A percentile compares a stretch with the other conserved stretches of the same genome.
Evolutionary conservation across 2,329 filamentous ascomycete genomes (phyloP).

Genomic region (Penicillium aurantiogriseum): DNA sequence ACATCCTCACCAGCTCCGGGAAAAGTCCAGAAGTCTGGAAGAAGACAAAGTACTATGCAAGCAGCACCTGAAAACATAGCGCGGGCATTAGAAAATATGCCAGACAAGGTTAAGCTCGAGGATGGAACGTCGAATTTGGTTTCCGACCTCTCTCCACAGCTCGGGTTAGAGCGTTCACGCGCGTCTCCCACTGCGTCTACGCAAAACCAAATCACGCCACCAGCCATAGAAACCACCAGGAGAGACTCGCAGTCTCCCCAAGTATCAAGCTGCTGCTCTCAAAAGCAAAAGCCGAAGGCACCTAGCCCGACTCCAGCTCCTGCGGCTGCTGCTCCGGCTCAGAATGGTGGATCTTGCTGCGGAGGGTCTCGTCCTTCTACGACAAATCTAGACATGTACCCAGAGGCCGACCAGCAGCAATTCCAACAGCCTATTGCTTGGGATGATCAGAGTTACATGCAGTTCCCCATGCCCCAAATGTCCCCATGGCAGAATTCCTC

Average conservation of each 20-base stretch:
- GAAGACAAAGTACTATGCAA: conserved; percentile 35
- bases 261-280: conserved; percentile 28
- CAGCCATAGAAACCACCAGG: neutral
- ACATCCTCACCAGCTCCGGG: conserved; percentile 28
- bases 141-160: conserved; percentile 11
- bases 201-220: neutral
- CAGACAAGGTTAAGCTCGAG: conserved; percentile 24
- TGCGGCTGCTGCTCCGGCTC: neutral
- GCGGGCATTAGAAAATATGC: conserved; percentile 33
- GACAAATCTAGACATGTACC: neutral
- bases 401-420: neutral
- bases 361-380: conserved; percentile 8
- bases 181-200: neutral
- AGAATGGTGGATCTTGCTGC: conserved; percentile 32
- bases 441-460: conserved; percentile 17
- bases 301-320: conserved; percentile 5
- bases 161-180: conserved; percentile 5
- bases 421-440: conserved; percentile 10
- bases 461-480: conserved; percentile 17
- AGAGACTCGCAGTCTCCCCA: neutral
- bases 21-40: conserved; percentile 38
- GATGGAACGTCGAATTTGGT: conserved; percentile 15
- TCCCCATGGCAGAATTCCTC: conserved; percentile 25
- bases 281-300: conserved; percentile 15
- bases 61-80: conserved; percentile 35